Evolutionary conservation across 1,284 basidiomycete genomes (phyloP).

Genomic region (Chondrostereum purpureum): DNA sequence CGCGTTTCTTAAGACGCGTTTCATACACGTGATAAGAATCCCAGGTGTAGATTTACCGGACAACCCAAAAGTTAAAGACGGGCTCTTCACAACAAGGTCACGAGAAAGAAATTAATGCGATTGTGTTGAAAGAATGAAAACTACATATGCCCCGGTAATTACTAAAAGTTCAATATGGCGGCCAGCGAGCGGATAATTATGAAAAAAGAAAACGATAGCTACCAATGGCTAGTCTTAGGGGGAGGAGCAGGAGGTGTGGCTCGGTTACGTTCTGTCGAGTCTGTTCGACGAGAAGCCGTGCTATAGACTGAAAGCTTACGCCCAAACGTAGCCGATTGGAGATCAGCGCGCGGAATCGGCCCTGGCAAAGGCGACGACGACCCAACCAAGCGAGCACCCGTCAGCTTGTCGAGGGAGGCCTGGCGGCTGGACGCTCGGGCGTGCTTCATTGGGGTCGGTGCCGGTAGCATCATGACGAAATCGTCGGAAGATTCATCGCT

Average conservation of each 20-base stretch:
- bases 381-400: not conserved
- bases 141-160: too few species aligned
- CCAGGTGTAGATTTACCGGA: too few species aligned
- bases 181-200: too few species aligned
- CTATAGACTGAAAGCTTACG: conserved; percentile 9
- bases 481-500: not conserved
- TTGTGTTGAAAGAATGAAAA: too few species aligned
- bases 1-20: not conserved
- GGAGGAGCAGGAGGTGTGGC: conserved; percentile 5
- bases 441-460: not conserved
- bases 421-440: conserved; percentile 4
- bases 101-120: too few species aligned
- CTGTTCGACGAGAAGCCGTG: conserved; percentile 1
- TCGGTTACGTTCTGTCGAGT: not conserved
- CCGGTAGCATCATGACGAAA: not conserved
- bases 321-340: conserved; percentile 9
- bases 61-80: too few species aligned
- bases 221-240: conserved; percentile 9
- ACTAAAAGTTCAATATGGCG: too few species aligned
- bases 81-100: too few species aligned
- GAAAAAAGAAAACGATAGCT: not conserved
- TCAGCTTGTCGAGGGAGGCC: conserved; percentile 4
- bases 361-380: not conserved
- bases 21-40: not conserved
- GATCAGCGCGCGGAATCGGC: conserved; percentile 4